phyloP scores from a whole-genome alignment of 768 basidiomycete genomes.

The Obba rivulosa region DNA sequence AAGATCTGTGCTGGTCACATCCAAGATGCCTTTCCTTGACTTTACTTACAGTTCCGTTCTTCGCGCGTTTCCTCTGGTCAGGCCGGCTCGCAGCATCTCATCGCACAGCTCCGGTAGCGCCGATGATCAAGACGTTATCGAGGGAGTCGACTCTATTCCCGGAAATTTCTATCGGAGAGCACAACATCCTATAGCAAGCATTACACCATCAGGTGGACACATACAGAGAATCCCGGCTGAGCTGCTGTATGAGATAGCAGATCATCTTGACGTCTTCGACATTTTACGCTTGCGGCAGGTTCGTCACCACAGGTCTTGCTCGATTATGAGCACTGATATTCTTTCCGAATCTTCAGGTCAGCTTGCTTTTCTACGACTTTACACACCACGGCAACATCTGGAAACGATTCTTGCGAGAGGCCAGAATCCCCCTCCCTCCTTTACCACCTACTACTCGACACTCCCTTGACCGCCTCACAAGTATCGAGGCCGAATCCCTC shows the following conservation, averaged over 20 bases:
- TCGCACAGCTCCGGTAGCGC: too few species aligned
- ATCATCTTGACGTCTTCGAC: constrained; percentile 31
- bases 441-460: constrained; percentile 55
- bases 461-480: constrained; percentile 25
- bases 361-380: constrained; percentile 52
- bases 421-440: constrained; percentile 54
- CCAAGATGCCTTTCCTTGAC: not conserved
- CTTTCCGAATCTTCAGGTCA: constrained; percentile 37
- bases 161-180: too few species aligned
- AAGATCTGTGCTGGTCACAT: constrained; percentile 3
- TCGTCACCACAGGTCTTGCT: constrained; percentile 7
- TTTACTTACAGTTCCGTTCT: too few species aligned
- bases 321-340: not conserved
- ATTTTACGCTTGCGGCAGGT: constrained; percentile 33
- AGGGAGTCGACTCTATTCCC: too few species aligned
- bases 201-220: too few species aligned
- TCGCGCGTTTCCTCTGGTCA: too few species aligned
- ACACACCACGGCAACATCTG: constrained; percentile 67
- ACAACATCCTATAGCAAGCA: too few species aligned
- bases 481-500: constrained; percentile 46
- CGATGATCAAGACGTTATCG: too few species aligned
- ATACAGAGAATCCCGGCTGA: too few species aligned
- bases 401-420: constrained; percentile 54
- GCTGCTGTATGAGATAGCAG: too few species aligned
- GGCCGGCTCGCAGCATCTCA: too few species aligned